phyloP scores from a whole-genome alignment of 1,284 basidiomycete species.

The Microbotryomycetes sp. region DNA sequence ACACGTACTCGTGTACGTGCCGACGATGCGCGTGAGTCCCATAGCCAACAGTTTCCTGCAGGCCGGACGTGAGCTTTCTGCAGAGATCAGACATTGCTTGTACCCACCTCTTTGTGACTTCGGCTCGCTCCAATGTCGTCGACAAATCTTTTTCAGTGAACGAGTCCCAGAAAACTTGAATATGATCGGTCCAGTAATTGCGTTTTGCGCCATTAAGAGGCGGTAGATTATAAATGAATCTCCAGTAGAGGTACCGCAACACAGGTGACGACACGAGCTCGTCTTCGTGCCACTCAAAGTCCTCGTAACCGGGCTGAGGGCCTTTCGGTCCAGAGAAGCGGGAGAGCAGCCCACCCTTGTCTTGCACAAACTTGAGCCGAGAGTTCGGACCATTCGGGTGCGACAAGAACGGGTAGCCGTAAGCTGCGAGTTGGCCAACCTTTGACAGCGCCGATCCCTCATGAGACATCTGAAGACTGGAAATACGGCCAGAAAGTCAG shows the following conservation, averaged over 20 bases:
- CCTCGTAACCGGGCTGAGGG: constrained; percentile 10
- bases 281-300: constrained; percentile 11
- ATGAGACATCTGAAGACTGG: constrained; percentile 24
- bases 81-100: neutral
- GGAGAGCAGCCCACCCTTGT: neutral
- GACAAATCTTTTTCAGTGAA: constrained; percentile 24
- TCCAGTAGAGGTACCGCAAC: constrained; percentile 20
- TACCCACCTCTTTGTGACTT: constrained; percentile 24
- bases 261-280: constrained; percentile 10
- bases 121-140: constrained; percentile 21
- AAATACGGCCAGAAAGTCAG: neutral
- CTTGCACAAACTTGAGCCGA: neutral
- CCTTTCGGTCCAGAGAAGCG: neutral
- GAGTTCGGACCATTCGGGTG: constrained; percentile 28
- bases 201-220: constrained; percentile 13
- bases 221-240: constrained; percentile 25
- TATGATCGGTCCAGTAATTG: constrained; percentile 23
- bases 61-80: neutral
- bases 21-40: constrained; percentile 26
- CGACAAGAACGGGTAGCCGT: constrained; percentile 21
- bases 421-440: constrained; percentile 19
- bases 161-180: constrained; percentile 26
- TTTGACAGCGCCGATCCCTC: constrained; percentile 19
- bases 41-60: constrained; percentile 24
- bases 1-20: constrained; percentile 20